Evolutionary conservation across 2,329 filamentous ascomycete species (phyloP), one percentile per base, ranked within the genome.

Genomic region (Penicillium sp.): DNA sequence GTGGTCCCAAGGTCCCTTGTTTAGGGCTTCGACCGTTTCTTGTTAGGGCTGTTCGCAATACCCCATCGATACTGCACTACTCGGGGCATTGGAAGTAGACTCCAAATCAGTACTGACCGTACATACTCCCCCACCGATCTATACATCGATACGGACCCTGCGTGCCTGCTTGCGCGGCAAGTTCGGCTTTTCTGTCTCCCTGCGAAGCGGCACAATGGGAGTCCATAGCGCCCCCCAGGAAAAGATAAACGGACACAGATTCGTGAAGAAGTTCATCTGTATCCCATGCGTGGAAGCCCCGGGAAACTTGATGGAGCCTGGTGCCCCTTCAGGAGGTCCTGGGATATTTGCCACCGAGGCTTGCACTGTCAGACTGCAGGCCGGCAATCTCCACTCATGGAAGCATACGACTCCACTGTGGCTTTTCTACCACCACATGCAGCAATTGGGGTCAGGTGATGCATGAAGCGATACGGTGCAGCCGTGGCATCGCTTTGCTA

Each of bases 211-310:
- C 24, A 42, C 20, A 21, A 15, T n/a, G 21, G 27, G 32, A 46
- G 39, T 29, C 42, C 42, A 33, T 37, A 29, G 29, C 30, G 29
- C 13, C 13, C 24, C 51, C 43, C n/a, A n/a, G 23, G 39, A 26
- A 15, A 20, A 30, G 51, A 17, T 20, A 45, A 48, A 39, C 10
- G 13, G 20, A 17, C 15, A 17, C 26, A 30, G 30, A 24, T 40
- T 42, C 21, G 18, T 51, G 49, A 52, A 46, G 50, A 51, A 51
- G 27, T 52, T 46, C 42, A 52, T 54, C 51, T 52, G 48, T 40
- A 39, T 43, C 8, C 36, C 13, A 18, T 34, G 18, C 18, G 36
- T 40, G 20, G 26, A 40, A 10, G 21, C 10, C 26, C 24, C 12
- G 30, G 27, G 27, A 32, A 40, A 42, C 26, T 42, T 24, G 24